These are phyloP conservation scores for Cutaneotrichosporon sp. DNA, from an alignment of 1,284 basidiomycete species.

Conservation along the genomic window DNA sequence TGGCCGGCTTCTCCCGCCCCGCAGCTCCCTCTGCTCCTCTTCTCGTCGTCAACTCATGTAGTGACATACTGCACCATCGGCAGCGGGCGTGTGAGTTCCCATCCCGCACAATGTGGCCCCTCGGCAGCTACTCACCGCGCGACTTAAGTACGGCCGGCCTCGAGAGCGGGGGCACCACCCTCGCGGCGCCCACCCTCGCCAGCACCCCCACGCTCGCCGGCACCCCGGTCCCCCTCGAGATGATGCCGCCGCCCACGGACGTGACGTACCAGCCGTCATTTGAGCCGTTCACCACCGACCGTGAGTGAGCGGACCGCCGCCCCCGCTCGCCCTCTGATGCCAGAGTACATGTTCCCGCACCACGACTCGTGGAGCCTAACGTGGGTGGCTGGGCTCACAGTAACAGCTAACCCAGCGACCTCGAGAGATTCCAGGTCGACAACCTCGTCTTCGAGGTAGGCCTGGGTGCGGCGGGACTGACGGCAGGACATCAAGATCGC, in stretches of 20 bases:
- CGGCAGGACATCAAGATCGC: constrained; percentile 24
- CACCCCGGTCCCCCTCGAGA: background rate
- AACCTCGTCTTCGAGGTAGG: constrained; percentile 24
- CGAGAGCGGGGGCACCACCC: background rate
- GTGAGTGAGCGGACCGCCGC: constrained; percentile 10
- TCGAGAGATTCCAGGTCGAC: constrained; percentile 25
- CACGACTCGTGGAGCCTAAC: constrained; percentile 15
- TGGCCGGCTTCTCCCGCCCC: background rate
- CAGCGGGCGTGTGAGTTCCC: background rate
- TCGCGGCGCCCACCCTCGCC: background rate
- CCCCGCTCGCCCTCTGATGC: background rate
- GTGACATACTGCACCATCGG: background rate
- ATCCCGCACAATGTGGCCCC: background rate
- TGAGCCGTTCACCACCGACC: constrained; percentile 23
- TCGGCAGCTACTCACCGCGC: background rate
- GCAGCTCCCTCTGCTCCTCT: background rate
- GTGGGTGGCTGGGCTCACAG: background rate
- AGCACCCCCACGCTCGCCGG: background rate
- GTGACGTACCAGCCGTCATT: constrained; percentile 17
- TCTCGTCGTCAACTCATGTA: background rate
- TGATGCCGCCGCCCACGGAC: constrained; percentile 13
- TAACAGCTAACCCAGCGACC: constrained; percentile 10
- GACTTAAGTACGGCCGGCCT: background rate
- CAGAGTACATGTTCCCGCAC: constrained; percentile 26
- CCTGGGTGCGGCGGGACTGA: background rate